Evolutionary conservation across 768 basidiomycete genomes (phyloP).

Genomic region (Tricholomella constricta): DNA sequence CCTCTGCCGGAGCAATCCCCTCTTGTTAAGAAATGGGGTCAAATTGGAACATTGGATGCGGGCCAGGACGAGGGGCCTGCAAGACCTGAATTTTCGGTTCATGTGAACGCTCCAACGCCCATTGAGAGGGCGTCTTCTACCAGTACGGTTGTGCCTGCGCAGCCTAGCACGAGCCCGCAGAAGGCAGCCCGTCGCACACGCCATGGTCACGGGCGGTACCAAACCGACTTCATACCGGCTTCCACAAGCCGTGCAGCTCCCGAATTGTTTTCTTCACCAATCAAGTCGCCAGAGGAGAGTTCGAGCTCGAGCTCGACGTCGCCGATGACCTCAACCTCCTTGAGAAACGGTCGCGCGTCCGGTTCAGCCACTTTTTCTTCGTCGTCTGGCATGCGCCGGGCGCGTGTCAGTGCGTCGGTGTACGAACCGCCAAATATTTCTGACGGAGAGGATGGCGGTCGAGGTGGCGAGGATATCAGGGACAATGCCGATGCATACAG

Average conservation of each 20-base stretch:
- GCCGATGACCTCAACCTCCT: slow-evolving; percentile 12
- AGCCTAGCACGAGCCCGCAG: neutral
- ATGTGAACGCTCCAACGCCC: slow-evolving; percentile 11
- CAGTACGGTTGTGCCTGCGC: slow-evolving; percentile 1
- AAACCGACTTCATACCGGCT: slow-evolving; percentile 46
- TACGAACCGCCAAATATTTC: slow-evolving; percentile 53
- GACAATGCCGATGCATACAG: slow-evolving; percentile 73
- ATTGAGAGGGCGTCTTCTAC: slow-evolving; percentile 2
- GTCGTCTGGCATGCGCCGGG: slow-evolving; percentile 46
- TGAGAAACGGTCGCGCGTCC: slow-evolving; percentile 11
- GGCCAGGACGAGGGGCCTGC: neutral
- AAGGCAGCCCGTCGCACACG: slow-evolving; percentile 32
- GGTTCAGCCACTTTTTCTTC: slow-evolving; percentile 37
- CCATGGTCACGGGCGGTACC: slow-evolving; percentile 52
- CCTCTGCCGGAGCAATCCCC: slow-evolving; percentile 2
- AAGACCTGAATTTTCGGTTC: neutral
- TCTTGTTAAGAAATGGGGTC: slow-evolving; percentile 17
- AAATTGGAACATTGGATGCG: slow-evolving; percentile 19
- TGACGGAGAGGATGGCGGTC: slow-evolving; percentile 24
- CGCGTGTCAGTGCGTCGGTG: slow-evolving; percentile 59
- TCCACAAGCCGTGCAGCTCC: slow-evolving; percentile 15
- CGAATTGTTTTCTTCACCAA: slow-evolving; percentile 15
- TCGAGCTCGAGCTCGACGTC: slow-evolving; percentile 13
- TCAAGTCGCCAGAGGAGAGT: neutral
- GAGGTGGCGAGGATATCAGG: slow-evolving; percentile 30